Evolutionary conservation across 768 basidiomycete species (phyloP).

Genomic region (Neoboletus magnificus): DNA sequence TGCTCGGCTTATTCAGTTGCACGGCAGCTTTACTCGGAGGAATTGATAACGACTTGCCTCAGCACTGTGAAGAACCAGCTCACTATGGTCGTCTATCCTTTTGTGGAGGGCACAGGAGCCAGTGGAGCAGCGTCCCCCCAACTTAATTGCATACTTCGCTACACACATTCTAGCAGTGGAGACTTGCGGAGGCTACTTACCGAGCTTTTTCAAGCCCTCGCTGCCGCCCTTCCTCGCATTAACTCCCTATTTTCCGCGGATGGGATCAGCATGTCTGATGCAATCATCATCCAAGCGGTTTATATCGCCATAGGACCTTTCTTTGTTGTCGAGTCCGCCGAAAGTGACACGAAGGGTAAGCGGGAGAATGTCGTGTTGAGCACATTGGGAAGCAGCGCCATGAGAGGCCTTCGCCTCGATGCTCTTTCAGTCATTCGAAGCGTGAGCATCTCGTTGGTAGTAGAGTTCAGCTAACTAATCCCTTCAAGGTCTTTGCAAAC

Average conservation of each 20-base stretch:
- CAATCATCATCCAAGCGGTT: constrained; percentile 87
- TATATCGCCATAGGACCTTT: constrained; percentile 95
- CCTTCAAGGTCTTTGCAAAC: constrained; percentile 78
- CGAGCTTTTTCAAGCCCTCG: constrained; percentile 71
- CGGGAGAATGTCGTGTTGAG: constrained; percentile 55
- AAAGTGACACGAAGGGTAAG: constrained; percentile 53
- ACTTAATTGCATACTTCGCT: constrained; percentile 49
- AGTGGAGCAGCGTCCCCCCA: constrained; percentile 43
- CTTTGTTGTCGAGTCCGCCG: constrained; percentile 75
- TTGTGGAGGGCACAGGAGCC: constrained; percentile 66
- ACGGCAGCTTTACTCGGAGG: constrained; percentile 85
- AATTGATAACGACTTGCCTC: constrained; percentile 80
- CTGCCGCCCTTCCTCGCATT: constrained; percentile 70
- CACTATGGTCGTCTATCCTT: constrained; percentile 76
- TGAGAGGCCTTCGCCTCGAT: constrained; percentile 78
- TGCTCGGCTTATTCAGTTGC: not conserved
- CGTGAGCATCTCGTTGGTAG: constrained; percentile 44
- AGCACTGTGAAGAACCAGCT: constrained; percentile 76
- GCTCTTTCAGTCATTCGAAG: constrained; percentile 81
- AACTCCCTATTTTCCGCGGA: constrained; percentile 71
- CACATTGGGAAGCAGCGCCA: constrained; percentile 73
- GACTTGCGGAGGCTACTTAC: constrained; percentile 48
- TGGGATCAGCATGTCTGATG: constrained; percentile 72
- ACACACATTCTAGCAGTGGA: constrained; percentile 33
- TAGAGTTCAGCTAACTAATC: not conserved